Evolutionary conservation across 768 basidiomycete genomes (phyloP).

Genomic region (Termitomyces sp.): DNA sequence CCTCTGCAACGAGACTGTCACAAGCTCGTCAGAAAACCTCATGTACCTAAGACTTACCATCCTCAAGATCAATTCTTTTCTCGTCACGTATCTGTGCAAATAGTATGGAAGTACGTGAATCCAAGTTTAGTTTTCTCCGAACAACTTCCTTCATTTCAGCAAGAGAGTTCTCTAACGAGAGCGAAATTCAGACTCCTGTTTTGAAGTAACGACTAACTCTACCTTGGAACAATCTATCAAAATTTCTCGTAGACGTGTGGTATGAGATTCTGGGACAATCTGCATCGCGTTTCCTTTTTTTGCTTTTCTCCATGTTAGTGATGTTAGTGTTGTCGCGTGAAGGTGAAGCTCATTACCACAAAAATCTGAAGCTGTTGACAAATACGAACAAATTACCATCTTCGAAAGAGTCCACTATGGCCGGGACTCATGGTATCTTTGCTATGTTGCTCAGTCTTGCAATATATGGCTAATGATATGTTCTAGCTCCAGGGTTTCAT

Average conservation of each 20-base stretch:
- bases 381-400: constrained; percentile 29
- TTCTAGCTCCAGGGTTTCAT: constrained; percentile 71
- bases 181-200: neutral
- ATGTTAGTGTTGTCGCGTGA: constrained; percentile 12
- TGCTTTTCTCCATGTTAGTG: constrained; percentile 29
- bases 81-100: constrained; percentile 51
- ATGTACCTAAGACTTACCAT: constrained; percentile 41
- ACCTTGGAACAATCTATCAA: constrained; percentile 55
- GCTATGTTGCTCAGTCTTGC: neutral
- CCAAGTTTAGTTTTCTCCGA: constrained; percentile 54
- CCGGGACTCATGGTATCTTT: constrained; percentile 32
- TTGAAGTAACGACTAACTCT: constrained; percentile 1
- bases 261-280: constrained; percentile 39
- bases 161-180: constrained; percentile 50
- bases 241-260: constrained; percentile 34
- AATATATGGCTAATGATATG: constrained; percentile 3
- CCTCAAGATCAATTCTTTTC: constrained; percentile 61
- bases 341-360: constrained; percentile 2
- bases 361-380: constrained; percentile 15
- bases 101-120: constrained; percentile 25
- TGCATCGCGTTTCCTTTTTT: constrained; percentile 37
- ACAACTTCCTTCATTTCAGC: constrained; percentile 52
- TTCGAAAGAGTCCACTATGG: constrained; percentile 28
- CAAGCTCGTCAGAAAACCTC: neutral
- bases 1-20: constrained; percentile 38